Base-by-base conservation (phyloP, 495 filamentous ascomycete genomes). In the Podospora comata region DNA sequence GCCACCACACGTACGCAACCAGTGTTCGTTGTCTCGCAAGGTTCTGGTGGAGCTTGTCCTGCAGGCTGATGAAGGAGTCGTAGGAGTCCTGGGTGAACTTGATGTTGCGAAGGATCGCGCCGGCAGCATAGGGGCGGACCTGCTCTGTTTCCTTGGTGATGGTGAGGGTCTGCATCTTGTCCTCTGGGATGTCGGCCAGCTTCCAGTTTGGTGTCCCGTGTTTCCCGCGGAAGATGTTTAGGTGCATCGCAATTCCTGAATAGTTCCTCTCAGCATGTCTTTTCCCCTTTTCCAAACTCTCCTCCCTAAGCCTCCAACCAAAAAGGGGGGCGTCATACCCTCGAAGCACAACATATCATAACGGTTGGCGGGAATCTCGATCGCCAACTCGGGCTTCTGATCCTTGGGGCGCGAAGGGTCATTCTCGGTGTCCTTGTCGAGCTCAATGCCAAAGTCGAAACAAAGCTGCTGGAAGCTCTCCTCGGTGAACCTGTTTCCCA, bases 281-380 rank as follows among this genome's bases (percentile, higher is more conserved):
- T 34, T 2, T 23, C 34, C 16, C 19, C 19, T 11, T 11, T 2
- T 2, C 7, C 55, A 3, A 7, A 11, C 6, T 20, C 55, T 19
- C 18, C 55, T 58, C 55, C 18, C 55, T 58, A 15, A 20, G n/a
- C 5, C 55, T 19, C 23, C 55, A 26, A 58, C 54, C 4, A 19
- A 26, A 55, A 5, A 1, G 34, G 19, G 27, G 5, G 23, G 7
- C 18, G 32, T 58, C 72, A 23, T 74, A 74, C 74, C 95, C 80
- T 99, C 95, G 81, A 97, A 97, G 76, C 95, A 99, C 32, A 99
- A 88, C 88, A 98, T 90, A 75, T 99, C 95, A 88, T 98, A 98
- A 85, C 94, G 88, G 79, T 99, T 99, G 70, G 95, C 95, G 68
- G 95, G 95, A 76, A 99, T 96, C 79, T 99, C 95, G 76, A 99